These are phyloP conservation scores for Melampsora americana DNA, from an alignment of 1,284 basidiomycete species.

Conservation along the genomic window DNA sequence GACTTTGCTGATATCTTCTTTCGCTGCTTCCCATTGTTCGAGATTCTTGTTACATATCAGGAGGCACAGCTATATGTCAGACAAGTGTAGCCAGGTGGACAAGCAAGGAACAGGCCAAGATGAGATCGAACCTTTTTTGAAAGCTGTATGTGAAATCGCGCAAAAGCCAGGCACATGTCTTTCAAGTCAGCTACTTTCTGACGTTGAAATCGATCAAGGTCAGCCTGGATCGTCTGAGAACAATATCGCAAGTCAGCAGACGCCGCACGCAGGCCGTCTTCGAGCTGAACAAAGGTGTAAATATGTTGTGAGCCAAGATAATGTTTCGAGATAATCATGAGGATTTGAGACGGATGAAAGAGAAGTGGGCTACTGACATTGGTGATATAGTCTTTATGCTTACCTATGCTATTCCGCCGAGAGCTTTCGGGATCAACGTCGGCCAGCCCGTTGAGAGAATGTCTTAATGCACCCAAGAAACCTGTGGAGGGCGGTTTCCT, in stretches of 20 bases:
- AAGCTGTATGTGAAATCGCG: slow-evolving; percentile 87
- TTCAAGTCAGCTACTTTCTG: slow-evolving; percentile 95
- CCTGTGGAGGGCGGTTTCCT: slow-evolving; percentile 57
- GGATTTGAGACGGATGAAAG: background rate
- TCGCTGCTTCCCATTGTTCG: slow-evolving; percentile 93
- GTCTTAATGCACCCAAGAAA: slow-evolving; percentile 83
- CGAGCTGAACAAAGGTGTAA: slow-evolving; percentile 62
- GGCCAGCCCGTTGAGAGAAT: slow-evolving; percentile 96
- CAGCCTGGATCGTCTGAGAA: slow-evolving; percentile 91
- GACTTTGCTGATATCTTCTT: slow-evolving; percentile 81
- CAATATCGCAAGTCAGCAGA: slow-evolving; percentile 93
- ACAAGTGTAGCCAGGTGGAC: background rate
- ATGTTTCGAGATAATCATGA: background rate
- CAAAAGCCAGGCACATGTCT: slow-evolving; percentile 86
- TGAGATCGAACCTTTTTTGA: slow-evolving; percentile 70
- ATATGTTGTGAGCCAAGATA: background rate
- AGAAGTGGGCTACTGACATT: slow-evolving; percentile 62
- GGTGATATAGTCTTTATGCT: slow-evolving; percentile 87
- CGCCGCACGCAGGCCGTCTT: slow-evolving; percentile 82
- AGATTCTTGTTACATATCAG: slow-evolving; percentile 66
- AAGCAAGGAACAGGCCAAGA: slow-evolving; percentile 9
- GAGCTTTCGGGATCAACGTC: slow-evolving; percentile 96
- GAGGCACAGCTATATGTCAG: background rate
- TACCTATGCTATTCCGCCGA: slow-evolving; percentile 83
- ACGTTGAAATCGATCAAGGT: slow-evolving; percentile 94